Evolutionary conservation across 805 yeast genomes (phyloP).

Genomic region (Maudiozyma serrabonitensis): DNA sequence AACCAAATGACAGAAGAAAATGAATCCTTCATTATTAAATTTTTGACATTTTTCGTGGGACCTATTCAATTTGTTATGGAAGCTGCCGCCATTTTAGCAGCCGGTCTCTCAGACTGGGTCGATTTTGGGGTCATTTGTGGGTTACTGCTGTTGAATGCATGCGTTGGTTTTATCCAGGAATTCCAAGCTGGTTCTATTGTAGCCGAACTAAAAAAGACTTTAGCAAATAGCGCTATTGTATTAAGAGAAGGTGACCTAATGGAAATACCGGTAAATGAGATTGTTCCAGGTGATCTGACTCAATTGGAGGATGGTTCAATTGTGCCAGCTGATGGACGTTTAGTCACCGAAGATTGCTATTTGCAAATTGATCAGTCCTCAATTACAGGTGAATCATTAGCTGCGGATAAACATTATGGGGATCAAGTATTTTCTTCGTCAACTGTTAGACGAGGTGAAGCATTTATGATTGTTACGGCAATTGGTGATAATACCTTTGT

Average conservation of each 20-base stretch:
- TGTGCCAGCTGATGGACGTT: slow-evolving; percentile 86
- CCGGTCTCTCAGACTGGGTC: slow-evolving; percentile 96
- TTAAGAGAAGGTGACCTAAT: slow-evolving; percentile 69
- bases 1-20: slow-evolving; percentile 87
- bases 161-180: slow-evolving; percentile 94
- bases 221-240: slow-evolving; percentile 81
- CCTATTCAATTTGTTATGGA: slow-evolving; percentile 97
- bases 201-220: slow-evolving; percentile 89
- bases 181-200: slow-evolving; percentile 97
- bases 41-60: slow-evolving; percentile 81
- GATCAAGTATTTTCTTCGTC: slow-evolving; percentile 87
- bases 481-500: slow-evolving; percentile 93
- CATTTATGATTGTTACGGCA: slow-evolving; percentile 85
- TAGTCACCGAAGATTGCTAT: slow-evolving; percentile 75
- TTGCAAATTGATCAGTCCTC: slow-evolving; percentile 94
- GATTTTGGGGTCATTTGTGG: slow-evolving; percentile 97
- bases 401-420: slow-evolving; percentile 85
- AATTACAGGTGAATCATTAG: slow-evolving; percentile 93
- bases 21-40: slow-evolving; percentile 71
- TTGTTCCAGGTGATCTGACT: slow-evolving; percentile 91
- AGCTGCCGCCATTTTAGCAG: slow-evolving; percentile 91
- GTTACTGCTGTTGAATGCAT: slow-evolving; percentile 75
- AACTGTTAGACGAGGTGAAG: slow-evolving; percentile 92
- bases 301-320: slow-evolving; percentile 90
- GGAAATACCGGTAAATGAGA: slow-evolving; percentile 73